phyloP scores from a whole-genome alignment of 1,284 basidiomycete genomes.

The Afroboletus lepidellus region DNA sequence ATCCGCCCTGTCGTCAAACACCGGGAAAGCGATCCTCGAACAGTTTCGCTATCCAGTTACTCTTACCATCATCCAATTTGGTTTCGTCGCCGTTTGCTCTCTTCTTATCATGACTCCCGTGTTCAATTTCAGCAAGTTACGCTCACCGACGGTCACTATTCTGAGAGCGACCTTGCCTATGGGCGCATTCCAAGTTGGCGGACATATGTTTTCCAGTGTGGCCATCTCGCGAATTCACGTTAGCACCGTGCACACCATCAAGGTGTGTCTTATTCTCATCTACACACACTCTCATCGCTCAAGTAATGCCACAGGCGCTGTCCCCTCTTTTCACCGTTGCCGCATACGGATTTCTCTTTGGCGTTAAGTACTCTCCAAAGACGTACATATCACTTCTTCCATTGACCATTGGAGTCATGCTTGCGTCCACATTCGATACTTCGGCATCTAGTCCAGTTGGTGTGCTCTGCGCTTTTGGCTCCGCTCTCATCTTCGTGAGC shows the following conservation, averaged over 20 bases:
- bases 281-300: slow-evolving; percentile 3
- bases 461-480: slow-evolving; percentile 89
- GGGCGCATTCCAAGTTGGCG: slow-evolving; percentile 94
- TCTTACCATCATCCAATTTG: slow-evolving; percentile 97
- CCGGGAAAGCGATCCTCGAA: slow-evolving; percentile 84
- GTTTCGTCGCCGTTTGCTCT: slow-evolving; percentile 88
- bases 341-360: slow-evolving; percentile 90
- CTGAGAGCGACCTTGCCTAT: slow-evolving; percentile 83
- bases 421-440: slow-evolving; percentile 93
- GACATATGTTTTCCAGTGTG: slow-evolving; percentile 95
- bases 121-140: slow-evolving; percentile 65
- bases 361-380: slow-evolving; percentile 86
- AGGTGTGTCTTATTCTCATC: slow-evolving; percentile 54
- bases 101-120: slow-evolving; percentile 75
- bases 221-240: slow-evolving; percentile 96
- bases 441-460: slow-evolving; percentile 83
- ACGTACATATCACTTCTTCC: slow-evolving; percentile 96
- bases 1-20: slow-evolving; percentile 87
- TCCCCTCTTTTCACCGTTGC: slow-evolving; percentile 97
- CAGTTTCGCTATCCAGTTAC: slow-evolving; percentile 87
- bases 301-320: slow-evolving; percentile 63
- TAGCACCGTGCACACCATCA: slow-evolving; percentile 98
- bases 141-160: slow-evolving; percentile 71
- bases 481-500: slow-evolving; percentile 93
- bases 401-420: slow-evolving; percentile 94